Evolutionary conservation across 2,329 filamentous ascomycete genomes (phyloP), one percentile per base, ranked within the genome.

Genomic region (Fonsecaea pugnacius): DNA sequence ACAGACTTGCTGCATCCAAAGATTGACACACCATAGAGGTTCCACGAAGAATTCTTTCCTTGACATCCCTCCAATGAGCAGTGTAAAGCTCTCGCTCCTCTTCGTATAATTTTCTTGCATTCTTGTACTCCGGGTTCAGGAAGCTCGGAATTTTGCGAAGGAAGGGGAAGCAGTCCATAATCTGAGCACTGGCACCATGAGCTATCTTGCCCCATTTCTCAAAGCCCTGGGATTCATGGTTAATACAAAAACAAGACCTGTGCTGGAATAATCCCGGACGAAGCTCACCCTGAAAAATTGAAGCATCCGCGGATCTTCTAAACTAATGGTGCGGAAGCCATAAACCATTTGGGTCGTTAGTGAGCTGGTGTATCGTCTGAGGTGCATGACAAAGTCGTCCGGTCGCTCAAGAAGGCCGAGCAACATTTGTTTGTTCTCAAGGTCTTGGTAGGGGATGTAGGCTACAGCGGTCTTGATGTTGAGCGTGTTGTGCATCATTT

Each of bases 401-500:
- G 53, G 53, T 14, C 33, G 32, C n/a, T 63, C 52, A 8, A 69
- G 43, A n/a, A 69, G 46, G 9, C 60, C 59, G 4, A 36, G 9
- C n/a, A 69, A 52, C 65, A 69, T 65, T 18, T 53, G 30, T 32
- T 67, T 67, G 60, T 65, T 67, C 53, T 69, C 68, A 3, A 69
- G 60, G 36, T 67, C 67, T 35, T 69, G 65, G 43, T 67, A 69
- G n/a, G 68, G 68, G 4, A 67, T 63, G 59, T 69, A 69, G 4
- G 63, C 60, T 10, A 63, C 60, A 9, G 68, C 67, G 36, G 64
- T 63, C 30, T 64, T 67, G 38, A 70, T 67, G 46, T 70, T 70
- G 32, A 70, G 66, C 16, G 69, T 60, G 24, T 68, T 68, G 51
- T 70, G 68, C 16, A 70, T 70, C 66, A 70, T 65, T n/a, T 69